A percentile compares a stretch with the other conserved stretches of the same genome.
phyloP scores from a whole-genome alignment of 2,329 filamentous ascomycete genomes.

The Fusarium brevicatenulatum region DNA sequence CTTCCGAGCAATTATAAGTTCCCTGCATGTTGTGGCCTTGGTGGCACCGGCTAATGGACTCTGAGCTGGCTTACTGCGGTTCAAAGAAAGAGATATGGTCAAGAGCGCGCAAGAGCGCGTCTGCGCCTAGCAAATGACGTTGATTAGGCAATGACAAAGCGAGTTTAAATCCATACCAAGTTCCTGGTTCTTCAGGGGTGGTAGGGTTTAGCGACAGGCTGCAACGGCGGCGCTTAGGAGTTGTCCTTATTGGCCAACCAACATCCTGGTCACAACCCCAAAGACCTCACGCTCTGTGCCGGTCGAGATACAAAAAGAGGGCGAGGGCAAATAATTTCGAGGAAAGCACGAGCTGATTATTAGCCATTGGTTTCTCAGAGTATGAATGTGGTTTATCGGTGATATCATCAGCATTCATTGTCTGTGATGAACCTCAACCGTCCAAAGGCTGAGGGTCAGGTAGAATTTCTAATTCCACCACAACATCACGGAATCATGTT shows the following conservation, averaged over 20 bases:
- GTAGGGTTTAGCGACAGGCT: slow-evolving; percentile 43
- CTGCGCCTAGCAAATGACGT: slow-evolving; percentile 25
- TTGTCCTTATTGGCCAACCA: slow-evolving; percentile 40
- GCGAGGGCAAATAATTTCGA: neutral
- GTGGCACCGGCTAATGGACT: slow-evolving; percentile 21
- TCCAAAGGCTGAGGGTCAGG: neutral
- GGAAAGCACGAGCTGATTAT: neutral
- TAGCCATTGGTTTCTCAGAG: neutral
- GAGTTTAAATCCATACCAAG: slow-evolving; percentile 19
- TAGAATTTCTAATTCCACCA: neutral
- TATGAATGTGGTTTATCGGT: neutral
- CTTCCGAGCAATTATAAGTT: slow-evolving; percentile 18
- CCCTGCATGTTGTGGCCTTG: slow-evolving; percentile 16
- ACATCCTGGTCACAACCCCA: slow-evolving; percentile 40
- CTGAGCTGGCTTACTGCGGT: neutral
- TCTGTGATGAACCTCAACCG: neutral
- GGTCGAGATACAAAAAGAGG: neutral
- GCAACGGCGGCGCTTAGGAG: slow-evolving; percentile 47
- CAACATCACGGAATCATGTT: neutral
- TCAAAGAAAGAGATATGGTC: neutral
- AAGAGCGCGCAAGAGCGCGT: slow-evolving; percentile 23
- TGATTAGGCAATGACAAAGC: slow-evolving; percentile 23
- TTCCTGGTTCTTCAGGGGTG: slow-evolving; percentile 31
- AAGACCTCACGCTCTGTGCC: slow-evolving; percentile 21
- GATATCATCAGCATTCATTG: neutral